phyloP scores from a whole-genome alignment of 2,329 filamentous ascomycete genomes.

The Xylaria sp. region DNA sequence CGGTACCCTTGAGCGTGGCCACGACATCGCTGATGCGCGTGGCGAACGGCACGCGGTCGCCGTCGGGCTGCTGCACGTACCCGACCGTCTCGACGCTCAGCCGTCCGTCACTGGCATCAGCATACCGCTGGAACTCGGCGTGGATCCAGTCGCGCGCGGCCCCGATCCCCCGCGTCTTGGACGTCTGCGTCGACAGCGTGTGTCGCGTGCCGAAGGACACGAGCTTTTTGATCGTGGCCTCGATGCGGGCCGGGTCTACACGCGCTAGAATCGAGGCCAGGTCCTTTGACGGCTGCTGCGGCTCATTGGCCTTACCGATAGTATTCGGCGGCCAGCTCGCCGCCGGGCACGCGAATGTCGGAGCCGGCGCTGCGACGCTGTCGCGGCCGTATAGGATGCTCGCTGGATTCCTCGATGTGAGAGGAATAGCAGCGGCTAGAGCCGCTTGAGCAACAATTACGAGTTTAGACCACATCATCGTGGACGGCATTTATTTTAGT shows the following conservation, averaged over 20 bases:
- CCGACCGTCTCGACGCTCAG: constrained; percentile 62
- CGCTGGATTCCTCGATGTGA: constrained; percentile 42
- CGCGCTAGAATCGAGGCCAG: constrained; percentile 48
- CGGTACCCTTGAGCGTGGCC: constrained; percentile 61
- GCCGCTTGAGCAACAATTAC: constrained; percentile 34
- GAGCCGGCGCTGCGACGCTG: constrained; percentile 9
- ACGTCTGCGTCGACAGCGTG: constrained; percentile 64
- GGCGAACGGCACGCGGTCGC: constrained; percentile 60
- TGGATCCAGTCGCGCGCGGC: constrained; percentile 68
- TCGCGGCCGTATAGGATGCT: constrained; percentile 29
- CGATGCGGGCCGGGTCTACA: constrained; percentile 56
- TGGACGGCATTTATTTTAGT: background rate
- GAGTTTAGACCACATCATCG: constrained; percentile 34
- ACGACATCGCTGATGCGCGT: constrained; percentile 65
- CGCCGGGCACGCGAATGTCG: constrained; percentile 44
- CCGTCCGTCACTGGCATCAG: constrained; percentile 59
- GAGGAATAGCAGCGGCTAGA: constrained; percentile 35
- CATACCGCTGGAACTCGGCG: constrained; percentile 60
- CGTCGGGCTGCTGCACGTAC: constrained; percentile 61
- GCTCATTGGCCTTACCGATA: constrained; percentile 44
- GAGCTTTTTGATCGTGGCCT: constrained; percentile 63
- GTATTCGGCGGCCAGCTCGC: constrained; percentile 48
- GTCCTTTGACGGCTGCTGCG: constrained; percentile 45
- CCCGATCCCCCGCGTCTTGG: constrained; percentile 63
- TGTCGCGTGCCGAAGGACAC: constrained; percentile 68